Conservation (phyloP, 2,329 filamentous ascomycete species). For the Monosporascus sp. region DNA sequence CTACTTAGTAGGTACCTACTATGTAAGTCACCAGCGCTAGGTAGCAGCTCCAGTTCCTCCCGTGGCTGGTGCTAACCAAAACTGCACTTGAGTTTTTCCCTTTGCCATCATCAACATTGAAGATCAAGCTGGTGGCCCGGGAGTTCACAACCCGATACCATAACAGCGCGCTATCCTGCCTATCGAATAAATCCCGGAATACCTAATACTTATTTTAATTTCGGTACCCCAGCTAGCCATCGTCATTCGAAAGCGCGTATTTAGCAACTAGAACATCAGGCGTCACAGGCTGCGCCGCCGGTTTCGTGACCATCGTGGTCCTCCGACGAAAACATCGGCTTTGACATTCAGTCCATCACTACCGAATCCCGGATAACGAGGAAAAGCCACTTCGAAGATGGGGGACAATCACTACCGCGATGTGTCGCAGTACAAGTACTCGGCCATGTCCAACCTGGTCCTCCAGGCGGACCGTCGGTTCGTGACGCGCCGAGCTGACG, state of each 20-base stretch:
- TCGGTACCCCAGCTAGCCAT: background rate
- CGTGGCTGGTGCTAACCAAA: too few species aligned
- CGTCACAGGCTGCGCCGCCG: background rate
- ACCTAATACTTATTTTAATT: background rate
- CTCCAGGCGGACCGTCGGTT: conserved; percentile 99
- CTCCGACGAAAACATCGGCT: conserved; percentile 1
- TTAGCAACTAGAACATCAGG: background rate
- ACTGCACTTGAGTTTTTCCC: background rate
- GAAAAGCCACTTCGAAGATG: conserved; percentile 46
- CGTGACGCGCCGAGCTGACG: conserved; percentile 84
- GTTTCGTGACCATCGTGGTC: background rate
- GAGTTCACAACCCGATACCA: background rate
- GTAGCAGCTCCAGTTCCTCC: too few species aligned
- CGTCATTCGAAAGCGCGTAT: background rate
- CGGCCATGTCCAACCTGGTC: conserved; percentile 99
- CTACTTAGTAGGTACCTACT: too few species aligned
- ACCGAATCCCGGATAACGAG: conserved; percentile 1
- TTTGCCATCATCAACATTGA: background rate
- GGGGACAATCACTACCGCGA: conserved; percentile 64
- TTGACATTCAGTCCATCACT: conserved; percentile 8
- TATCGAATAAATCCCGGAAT: background rate
- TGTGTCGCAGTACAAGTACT: conserved; percentile 98
- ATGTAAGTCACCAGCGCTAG: too few species aligned
- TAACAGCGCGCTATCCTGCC: background rate
- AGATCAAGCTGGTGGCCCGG: background rate